Percentiles rank a stretch among this genome's conserved stretches.
Evolutionary conservation across 2,329 filamentous ascomycete species (phyloP).

Genomic region (Leptographium flavum): DNA sequence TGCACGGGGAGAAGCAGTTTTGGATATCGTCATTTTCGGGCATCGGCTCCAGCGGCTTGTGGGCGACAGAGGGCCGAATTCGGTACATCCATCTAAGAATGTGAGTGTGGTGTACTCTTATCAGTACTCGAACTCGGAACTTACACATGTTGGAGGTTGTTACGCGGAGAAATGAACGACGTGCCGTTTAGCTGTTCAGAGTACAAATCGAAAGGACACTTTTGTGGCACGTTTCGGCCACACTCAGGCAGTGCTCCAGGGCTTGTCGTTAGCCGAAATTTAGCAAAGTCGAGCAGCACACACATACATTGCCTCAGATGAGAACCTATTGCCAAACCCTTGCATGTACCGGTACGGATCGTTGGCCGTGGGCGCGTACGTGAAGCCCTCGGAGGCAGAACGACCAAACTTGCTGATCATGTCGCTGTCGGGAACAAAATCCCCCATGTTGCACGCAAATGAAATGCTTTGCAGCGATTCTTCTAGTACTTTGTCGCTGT

Average conservation of each 20-base stretch:
- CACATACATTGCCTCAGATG: constrained; percentile 25
- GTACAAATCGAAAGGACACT: constrained; percentile 24
- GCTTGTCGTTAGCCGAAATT: neutral
- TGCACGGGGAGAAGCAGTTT: neutral
- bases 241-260: constrained; percentile 25
- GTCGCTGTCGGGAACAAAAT: neutral
- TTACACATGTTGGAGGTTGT: constrained; percentile 16
- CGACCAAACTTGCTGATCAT: neutral
- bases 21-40: neutral
- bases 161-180: constrained; percentile 17
- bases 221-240: constrained; percentile 30
- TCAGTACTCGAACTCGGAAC: neutral
- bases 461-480: too few species aligned
- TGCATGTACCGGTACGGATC: constrained; percentile 38
- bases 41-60: neutral
- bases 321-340: constrained; percentile 39
- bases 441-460: neutral
- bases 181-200: constrained; percentile 32
- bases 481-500: too few species aligned
- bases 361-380: neutral
- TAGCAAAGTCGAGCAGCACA: neutral
- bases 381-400: neutral
- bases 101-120: neutral
- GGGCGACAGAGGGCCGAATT: constrained; percentile 5
- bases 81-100: constrained; percentile 1